Percentiles rank a stretch among this genome's conserved stretches.
Conservation (phyloP, 2,329 filamentous ascomycete species). For the Fusarium buxicola region DNA sequence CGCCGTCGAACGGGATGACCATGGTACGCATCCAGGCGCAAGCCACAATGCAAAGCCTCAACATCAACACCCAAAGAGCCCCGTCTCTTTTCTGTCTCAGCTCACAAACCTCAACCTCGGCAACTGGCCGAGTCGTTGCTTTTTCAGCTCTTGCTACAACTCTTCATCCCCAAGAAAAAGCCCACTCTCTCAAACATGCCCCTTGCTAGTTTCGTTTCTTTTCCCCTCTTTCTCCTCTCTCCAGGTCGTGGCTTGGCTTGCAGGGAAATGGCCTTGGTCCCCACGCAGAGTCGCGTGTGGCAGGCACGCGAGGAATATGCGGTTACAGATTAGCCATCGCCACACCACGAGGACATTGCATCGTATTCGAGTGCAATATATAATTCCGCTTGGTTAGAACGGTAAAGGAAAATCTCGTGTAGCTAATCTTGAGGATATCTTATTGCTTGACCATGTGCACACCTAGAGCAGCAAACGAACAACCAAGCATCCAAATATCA, state of each 20-base stretch:
- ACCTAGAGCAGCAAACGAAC: conserved; percentile 4
- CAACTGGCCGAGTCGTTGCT: not conserved
- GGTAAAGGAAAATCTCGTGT: conserved; percentile 13
- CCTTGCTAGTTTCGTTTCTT: conserved; percentile 1
- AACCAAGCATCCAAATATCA: conserved; percentile 14
- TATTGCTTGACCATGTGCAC: conserved; percentile 6
- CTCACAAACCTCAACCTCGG: conserved; percentile 15
- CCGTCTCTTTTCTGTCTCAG: too few species aligned
- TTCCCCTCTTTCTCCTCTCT: not conserved
- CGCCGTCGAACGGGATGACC: conserved; percentile 6
- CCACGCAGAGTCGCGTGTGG: too few species aligned
- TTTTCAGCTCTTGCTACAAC: not conserved
- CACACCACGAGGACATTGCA: conserved; percentile 3
- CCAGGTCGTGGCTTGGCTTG: too few species aligned
- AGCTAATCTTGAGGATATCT: conserved; percentile 28
- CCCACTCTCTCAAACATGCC: not conserved
- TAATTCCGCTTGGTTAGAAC: not conserved
- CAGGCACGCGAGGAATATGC: too few species aligned
- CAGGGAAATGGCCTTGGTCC: too few species aligned
- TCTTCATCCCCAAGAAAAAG: not conserved
- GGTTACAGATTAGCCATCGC: too few species aligned
- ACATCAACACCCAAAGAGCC: not conserved
- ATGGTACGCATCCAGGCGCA: not conserved
- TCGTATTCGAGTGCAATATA: not conserved
- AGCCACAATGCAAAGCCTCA: not conserved